Conservation (phyloP, 306 rosid genomes). For the Prunus salicina region DNA sequence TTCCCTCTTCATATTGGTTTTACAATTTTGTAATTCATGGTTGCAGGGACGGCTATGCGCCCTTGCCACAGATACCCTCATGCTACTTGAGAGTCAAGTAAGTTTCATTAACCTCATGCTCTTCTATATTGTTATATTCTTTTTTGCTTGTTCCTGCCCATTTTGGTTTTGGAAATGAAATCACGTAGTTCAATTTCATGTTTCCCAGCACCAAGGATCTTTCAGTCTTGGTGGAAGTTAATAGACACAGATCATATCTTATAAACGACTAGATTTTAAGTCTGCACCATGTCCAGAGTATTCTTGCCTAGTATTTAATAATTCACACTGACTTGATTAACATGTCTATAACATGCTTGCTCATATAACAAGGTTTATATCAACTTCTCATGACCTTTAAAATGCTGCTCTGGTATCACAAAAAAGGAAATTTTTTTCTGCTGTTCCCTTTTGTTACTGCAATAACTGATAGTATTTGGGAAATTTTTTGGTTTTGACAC, state of each 20-base stretch:
- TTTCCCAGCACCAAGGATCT: not conserved
- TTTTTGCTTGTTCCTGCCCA: not conserved
- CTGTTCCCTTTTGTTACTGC: not conserved
- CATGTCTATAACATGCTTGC: not conserved
- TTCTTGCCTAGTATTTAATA: too few relatives aligned
- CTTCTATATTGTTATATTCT: not conserved
- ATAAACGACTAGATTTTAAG: not conserved
- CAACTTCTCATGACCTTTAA: not conserved
- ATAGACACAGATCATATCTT: not conserved
- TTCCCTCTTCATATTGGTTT: conserved; percentile 9
- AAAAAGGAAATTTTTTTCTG: not conserved
- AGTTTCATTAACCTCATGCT: conserved; percentile 27
- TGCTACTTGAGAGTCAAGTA: conserved; percentile 55
- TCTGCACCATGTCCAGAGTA: too few relatives aligned
- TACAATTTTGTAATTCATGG: conserved; percentile 14
- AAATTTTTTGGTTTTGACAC: not conserved
- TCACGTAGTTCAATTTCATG: not conserved
- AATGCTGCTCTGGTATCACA: not conserved
- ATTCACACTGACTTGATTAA: too few relatives aligned
- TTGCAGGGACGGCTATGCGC: conserved; percentile 41
- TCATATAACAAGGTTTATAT: not conserved
- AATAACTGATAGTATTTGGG: not conserved
- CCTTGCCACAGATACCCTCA: conserved; percentile 55
- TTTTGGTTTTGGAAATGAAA: conserved; percentile 6
- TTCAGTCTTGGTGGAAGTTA: not conserved